These are phyloP conservation scores for Sporothrix brunneoviolacea DNA, from an alignment of 2,329 filamentous ascomycete species.

Conservation along the genomic window DNA sequence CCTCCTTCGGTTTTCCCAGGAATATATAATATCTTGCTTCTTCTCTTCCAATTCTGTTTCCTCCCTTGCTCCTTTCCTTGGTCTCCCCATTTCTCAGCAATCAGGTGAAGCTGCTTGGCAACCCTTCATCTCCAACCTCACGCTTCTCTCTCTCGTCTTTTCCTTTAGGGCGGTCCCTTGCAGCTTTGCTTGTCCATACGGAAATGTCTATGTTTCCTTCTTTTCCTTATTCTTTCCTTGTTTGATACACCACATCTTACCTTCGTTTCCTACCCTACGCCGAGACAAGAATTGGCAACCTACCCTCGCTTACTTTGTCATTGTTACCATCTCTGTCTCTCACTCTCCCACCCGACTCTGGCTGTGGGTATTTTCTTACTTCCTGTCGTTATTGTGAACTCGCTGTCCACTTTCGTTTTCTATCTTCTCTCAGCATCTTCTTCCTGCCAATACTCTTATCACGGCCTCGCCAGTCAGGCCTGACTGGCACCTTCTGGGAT, in stretches of 20 bases:
- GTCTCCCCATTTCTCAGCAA: not conserved
- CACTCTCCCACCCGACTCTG: not conserved
- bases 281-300: not conserved
- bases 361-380: not conserved
- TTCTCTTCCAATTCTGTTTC: not conserved
- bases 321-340: not conserved
- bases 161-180: not conserved
- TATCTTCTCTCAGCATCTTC: not conserved
- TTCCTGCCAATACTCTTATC: not conserved
- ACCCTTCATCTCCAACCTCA: not conserved
- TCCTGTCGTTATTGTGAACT: not conserved
- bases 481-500: slow-evolving; percentile 10
- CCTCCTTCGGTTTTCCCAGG: not conserved
- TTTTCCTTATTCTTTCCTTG: not conserved
- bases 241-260: not conserved
- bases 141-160: not conserved
- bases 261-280: not conserved
- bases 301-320: slow-evolving; percentile 1
- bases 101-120: not conserved
- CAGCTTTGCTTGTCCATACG: not conserved
- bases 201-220: not conserved
- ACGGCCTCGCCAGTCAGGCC: slow-evolving; percentile 16
- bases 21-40: slow-evolving; percentile 9
- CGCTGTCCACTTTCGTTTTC: not conserved
- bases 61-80: not conserved